Evolutionary conservation across 2,329 filamentous ascomycete species (phyloP).

Genomic region (Zymoseptoria brevis): DNA sequence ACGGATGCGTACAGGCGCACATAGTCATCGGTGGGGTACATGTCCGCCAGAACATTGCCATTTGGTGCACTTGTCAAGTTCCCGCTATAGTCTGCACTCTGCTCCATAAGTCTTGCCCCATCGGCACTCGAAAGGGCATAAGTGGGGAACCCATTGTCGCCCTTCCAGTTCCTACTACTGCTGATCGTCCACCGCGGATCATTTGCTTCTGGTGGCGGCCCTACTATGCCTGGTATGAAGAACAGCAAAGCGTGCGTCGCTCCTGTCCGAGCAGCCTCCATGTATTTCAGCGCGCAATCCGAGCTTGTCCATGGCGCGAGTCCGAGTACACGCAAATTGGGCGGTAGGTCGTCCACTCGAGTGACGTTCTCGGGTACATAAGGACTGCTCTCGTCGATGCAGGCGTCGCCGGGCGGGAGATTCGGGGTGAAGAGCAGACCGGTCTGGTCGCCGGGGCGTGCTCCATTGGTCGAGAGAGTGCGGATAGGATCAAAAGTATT

Average conservation of each 20-base stretch:
- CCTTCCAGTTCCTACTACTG: slow-evolving; percentile 64
- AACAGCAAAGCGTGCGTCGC: slow-evolving; percentile 50
- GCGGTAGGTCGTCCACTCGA: slow-evolving; percentile 57
- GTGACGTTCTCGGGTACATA: slow-evolving; percentile 71
- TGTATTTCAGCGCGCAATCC: slow-evolving; percentile 65
- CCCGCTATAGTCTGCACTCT: slow-evolving; percentile 70
- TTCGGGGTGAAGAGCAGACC: slow-evolving; percentile 83
- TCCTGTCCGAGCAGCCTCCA: slow-evolving; percentile 54
- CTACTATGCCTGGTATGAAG: slow-evolving; percentile 43
- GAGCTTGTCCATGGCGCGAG: slow-evolving; percentile 78
- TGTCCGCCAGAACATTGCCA: slow-evolving; percentile 31
- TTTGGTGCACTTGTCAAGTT: slow-evolving; percentile 50
- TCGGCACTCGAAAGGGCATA: slow-evolving; percentile 67
- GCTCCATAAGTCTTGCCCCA: slow-evolving; percentile 60
- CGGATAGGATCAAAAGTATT: slow-evolving; percentile 51
- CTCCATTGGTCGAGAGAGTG: slow-evolving; percentile 64
- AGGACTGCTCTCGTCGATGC: slow-evolving; percentile 53
- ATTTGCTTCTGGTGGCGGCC: slow-evolving; percentile 56
- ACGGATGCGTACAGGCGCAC: slow-evolving; percentile 47
- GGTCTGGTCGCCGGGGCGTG: slow-evolving; percentile 54
- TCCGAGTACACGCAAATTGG: slow-evolving; percentile 66
- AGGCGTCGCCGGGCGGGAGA: slow-evolving; percentile 50
- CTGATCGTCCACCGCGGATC: slow-evolving; percentile 62
- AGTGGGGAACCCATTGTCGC: slow-evolving; percentile 64
- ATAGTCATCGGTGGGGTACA: slow-evolving; percentile 32